phyloP scores from a whole-genome alignment of 2,329 filamentous ascomycete species.

The Penicillium decumbens region DNA sequence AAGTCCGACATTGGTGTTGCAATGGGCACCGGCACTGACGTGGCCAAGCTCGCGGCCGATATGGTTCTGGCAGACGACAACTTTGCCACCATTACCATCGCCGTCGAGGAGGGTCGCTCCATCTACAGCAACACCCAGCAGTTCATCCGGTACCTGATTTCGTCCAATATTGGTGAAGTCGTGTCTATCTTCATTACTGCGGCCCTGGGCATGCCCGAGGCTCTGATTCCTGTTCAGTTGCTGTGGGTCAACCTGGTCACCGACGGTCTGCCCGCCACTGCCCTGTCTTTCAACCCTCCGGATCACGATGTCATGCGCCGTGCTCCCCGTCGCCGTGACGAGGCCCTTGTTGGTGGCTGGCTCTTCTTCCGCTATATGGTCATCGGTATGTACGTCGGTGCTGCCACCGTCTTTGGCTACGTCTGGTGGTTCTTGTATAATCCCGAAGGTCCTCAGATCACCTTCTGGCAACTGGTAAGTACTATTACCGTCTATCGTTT shows the following conservation, averaged over 20 bases:
- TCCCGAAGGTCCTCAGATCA: constrained; percentile 80
- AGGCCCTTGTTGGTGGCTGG: constrained; percentile 89
- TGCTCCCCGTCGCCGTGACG: constrained; percentile 83
- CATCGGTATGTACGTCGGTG: constrained; percentile 89
- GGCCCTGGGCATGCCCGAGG: constrained; percentile 94
- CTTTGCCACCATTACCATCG: constrained; percentile 94
- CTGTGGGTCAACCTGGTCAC: constrained; percentile 99
- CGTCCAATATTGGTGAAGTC: constrained; percentile 97
- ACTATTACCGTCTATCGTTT: constrained; percentile 1
- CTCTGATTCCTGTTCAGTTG: constrained; percentile 91
- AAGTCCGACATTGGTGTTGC: constrained; percentile 98
- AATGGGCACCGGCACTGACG: constrained; percentile 97
- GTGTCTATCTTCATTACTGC: constrained; percentile 98
- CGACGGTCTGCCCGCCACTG: constrained; percentile 92
- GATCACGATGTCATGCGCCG: constrained; percentile 98
- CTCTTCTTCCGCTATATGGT: constrained; percentile 96
- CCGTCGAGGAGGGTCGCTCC: constrained; percentile 92
- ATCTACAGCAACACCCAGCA: constrained; percentile 99
- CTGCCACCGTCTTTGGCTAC: constrained; percentile 92
- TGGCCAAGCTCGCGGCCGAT: constrained; percentile 91
- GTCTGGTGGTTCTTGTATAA: constrained; percentile 99
- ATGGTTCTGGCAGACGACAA: constrained; percentile 99
- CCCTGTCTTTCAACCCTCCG: constrained; percentile 95
- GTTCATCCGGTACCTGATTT: constrained; percentile 98
- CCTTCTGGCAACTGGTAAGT: constrained; percentile 73